A percentile compares a stretch with the other conserved stretches of the same genome.
These are phyloP conservation scores for Penicillium sp. DNA, from an alignment of 2,329 filamentous ascomycete genomes.

Conservation along the genomic window DNA sequence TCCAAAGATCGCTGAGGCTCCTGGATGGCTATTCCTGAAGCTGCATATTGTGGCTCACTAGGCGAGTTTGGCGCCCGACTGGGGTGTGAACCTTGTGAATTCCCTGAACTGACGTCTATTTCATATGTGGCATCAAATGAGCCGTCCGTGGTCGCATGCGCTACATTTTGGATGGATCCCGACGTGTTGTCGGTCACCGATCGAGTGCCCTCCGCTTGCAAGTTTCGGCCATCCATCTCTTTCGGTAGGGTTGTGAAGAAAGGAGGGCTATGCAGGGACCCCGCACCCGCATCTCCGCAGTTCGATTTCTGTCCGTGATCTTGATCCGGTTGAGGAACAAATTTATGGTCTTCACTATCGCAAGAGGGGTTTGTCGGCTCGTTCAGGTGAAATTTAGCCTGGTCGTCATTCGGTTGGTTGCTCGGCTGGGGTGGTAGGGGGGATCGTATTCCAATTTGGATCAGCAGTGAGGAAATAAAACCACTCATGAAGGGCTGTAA, in stretches of 20 bases:
- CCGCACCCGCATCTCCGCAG: constrained; percentile 24
- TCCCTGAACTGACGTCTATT: neutral
- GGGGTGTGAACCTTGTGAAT: neutral
- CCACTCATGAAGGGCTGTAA: constrained; percentile 42
- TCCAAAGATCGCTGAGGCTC: neutral
- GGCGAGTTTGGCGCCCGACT: neutral
- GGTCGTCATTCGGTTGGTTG: constrained; percentile 23
- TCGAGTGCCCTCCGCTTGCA: constrained; percentile 15
- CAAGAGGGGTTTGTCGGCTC: constrained; percentile 22
- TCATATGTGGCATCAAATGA: neutral
- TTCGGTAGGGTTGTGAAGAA: constrained; percentile 20
- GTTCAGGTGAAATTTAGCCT: constrained; percentile 22
- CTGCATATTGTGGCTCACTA: neutral
- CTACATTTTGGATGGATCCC: neutral
- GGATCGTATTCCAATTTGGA: constrained; percentile 45
- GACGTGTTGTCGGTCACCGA: constrained; percentile 5
- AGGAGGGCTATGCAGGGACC: constrained; percentile 21
- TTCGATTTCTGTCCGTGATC: constrained; percentile 5
- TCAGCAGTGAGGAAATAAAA: constrained; percentile 43
- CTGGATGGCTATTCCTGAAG: neutral
- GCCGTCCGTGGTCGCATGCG: neutral
- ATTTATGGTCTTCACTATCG: constrained; percentile 8
- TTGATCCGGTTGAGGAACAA: constrained; percentile 13
- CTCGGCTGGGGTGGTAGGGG: constrained; percentile 37
- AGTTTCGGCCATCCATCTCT: constrained; percentile 25